phyloP scores from a whole-genome alignment of 441 rosid genomes.

The Mallotus repandus region DNA sequence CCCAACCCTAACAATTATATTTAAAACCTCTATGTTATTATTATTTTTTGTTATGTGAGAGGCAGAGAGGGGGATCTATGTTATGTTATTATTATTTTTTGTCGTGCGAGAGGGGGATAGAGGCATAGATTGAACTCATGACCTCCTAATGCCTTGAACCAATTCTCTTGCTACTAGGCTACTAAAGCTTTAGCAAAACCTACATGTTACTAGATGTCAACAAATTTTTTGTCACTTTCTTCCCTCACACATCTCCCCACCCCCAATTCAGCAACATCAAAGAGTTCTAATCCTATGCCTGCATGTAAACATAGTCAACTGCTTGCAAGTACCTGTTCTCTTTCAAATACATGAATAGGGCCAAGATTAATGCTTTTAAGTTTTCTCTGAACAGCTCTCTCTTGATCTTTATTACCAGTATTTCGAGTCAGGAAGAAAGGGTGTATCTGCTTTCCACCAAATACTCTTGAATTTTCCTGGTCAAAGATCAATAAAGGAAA shows the following conservation, averaged over 20 bases:
- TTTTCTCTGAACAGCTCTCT: slow-evolving; percentile 35
- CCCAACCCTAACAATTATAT: not conserved
- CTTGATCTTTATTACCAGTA: slow-evolving; percentile 47
- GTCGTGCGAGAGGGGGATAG: too few species aligned
- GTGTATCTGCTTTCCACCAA: slow-evolving; percentile 74
- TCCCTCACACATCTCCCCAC: not conserved
- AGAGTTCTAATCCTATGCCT: not conserved
- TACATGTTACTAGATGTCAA: not conserved
- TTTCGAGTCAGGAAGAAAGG: slow-evolving; percentile 77
- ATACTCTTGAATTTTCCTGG: slow-evolving; percentile 73
- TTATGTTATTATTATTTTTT: too few species aligned
- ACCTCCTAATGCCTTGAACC: too few species aligned
- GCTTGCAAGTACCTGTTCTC: slow-evolving; percentile 45
- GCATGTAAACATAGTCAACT: slow-evolving; percentile 2
- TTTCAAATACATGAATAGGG: slow-evolving; percentile 92
- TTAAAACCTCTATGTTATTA: too few species aligned
- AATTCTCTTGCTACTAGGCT: too few species aligned
- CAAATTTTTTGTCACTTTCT: not conserved
- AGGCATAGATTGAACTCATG: too few species aligned
- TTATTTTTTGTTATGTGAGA: too few species aligned
- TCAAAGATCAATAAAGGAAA: slow-evolving; percentile 19
- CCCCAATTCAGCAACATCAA: not conserved
- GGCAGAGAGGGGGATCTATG: too few species aligned
- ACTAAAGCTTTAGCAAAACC: not conserved
- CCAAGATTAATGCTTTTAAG: slow-evolving; percentile 39